Evolutionary conservation across 148 eudicot genomes (phyloP).

Genomic region (Camellia granthamiana): DNA sequence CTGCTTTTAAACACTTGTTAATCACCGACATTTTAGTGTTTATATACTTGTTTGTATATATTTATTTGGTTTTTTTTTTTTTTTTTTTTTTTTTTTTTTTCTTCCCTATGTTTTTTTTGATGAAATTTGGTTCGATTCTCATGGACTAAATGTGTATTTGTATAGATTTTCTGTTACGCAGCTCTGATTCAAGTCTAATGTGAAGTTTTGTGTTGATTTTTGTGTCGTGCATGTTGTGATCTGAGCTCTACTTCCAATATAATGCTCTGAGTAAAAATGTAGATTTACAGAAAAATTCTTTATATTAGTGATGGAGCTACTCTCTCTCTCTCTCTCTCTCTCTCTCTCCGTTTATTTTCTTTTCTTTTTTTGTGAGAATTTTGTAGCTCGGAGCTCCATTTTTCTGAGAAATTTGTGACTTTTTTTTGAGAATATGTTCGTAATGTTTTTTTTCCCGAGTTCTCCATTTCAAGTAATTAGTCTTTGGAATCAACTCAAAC

Average conservation of each 20-base stretch:
- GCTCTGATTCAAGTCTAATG: background rate
- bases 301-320: background rate
- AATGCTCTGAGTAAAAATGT: background rate
- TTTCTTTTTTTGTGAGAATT: background rate
- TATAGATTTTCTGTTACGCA: background rate
- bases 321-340: background rate
- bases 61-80: background rate
- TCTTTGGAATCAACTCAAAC: background rate
- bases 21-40: background rate
- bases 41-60: background rate
- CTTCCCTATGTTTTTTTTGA: background rate
- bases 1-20: background rate
- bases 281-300: background rate
- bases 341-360: too few species aligned
- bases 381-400: background rate
- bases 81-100: background rate
- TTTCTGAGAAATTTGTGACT: background rate
- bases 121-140: background rate
- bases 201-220: background rate
- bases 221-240: constrained; percentile 2
- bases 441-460: background rate
- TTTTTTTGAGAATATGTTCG: too few species aligned
- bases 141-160: background rate
- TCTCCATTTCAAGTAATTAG: background rate
- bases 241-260: background rate